Evolutionary conservation across 2,329 filamentous ascomycete species (phyloP).

Genomic region (Diplodia mutila): DNA sequence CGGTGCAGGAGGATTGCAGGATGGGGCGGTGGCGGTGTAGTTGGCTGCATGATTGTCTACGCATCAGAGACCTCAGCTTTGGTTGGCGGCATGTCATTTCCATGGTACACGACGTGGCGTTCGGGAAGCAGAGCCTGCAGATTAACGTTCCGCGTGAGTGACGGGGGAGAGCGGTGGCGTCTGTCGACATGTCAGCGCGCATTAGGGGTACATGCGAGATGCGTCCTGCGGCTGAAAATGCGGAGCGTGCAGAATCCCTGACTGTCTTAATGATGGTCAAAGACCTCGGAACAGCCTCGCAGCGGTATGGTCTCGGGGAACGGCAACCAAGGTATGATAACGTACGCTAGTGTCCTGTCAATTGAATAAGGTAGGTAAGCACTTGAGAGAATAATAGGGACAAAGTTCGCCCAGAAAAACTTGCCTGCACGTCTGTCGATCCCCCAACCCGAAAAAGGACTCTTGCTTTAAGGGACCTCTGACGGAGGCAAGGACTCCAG

Average conservation of each 20-base stretch:
- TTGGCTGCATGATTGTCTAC: not conserved
- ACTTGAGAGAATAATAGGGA: not conserved
- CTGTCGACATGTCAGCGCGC: not conserved
- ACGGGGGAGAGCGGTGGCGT: not conserved
- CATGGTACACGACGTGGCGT: not conserved
- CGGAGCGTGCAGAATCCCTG: not conserved
- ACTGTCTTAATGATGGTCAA: not conserved
- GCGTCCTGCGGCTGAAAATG: not conserved
- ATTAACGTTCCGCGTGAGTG: not conserved
- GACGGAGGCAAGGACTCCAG: not conserved
- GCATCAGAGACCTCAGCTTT: not conserved
- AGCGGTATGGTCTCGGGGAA: not conserved
- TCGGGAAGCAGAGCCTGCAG: not conserved
- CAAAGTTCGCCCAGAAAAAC: not conserved
- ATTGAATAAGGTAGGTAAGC: not conserved
- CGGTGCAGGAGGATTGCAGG: not conserved
- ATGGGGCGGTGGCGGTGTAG: not conserved
- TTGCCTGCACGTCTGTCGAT: not conserved
- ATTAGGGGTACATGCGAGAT: not conserved
- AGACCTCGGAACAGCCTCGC: not conserved
- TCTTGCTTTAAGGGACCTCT: too few species aligned
- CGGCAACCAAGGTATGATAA: not conserved
- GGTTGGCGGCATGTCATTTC: not conserved
- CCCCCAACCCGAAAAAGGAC: not conserved
- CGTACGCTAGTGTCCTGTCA: not conserved